Conservation (phyloP, 2,329 filamentous ascomycete genomes). For the Coleophoma cylindrospora region DNA sequence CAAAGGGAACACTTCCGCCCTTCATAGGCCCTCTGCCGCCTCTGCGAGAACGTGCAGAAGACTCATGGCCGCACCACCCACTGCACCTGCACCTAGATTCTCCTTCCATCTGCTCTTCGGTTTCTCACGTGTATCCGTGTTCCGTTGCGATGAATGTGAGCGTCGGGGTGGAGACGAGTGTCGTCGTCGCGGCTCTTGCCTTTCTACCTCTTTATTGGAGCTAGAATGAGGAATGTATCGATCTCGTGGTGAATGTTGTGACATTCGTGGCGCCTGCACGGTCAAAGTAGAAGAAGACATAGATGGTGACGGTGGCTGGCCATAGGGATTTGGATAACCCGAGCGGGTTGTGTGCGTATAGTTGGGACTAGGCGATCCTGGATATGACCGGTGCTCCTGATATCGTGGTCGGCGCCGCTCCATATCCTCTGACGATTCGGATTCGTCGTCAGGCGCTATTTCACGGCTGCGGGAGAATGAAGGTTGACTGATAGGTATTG, state of each 20-base stretch:
- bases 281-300: neutral
- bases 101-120: conserved; percentile 44
- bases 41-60: conserved; percentile 53
- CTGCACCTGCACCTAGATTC: conserved; percentile 50
- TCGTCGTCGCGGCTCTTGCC: conserved; percentile 1
- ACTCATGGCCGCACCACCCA: conserved; percentile 56
- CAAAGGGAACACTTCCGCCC: neutral
- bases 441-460: conserved; percentile 7
- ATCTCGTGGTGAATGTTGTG: neutral
- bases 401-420: neutral
- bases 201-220: conserved; percentile 5
- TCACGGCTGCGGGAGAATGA: conserved; percentile 5
- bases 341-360: conserved; percentile 6
- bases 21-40: conserved; percentile 35
- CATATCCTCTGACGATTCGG: neutral
- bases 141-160: conserved; percentile 7
- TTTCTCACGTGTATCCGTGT: conserved; percentile 13
- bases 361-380: neutral
- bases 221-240: neutral
- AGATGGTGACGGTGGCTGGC: conserved; percentile 11
- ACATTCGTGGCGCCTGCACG: neutral
- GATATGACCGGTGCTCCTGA: conserved; percentile 3
- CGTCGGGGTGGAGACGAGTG: neutral
- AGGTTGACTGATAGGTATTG: conserved; percentile 4
- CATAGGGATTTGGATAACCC: conserved; percentile 19